A percentile compares a stretch with the other conserved stretches of the same genome.
These are phyloP conservation scores for Globisporangium viniferum DNA, from an alignment of 352 stramenopile species.

Conservation along the genomic window DNA sequence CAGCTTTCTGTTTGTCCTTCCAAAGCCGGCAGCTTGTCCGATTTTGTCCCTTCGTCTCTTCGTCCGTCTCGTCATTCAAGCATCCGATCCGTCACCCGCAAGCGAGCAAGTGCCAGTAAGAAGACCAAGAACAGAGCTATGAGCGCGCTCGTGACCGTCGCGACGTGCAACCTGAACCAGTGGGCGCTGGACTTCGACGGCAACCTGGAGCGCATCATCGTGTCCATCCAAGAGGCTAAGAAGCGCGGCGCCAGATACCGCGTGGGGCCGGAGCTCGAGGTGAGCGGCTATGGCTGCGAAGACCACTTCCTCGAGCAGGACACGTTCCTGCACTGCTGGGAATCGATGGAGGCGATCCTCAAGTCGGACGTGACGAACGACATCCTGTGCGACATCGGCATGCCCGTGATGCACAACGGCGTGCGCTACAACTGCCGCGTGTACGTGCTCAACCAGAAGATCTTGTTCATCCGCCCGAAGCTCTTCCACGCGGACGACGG, in stretches of 20 bases:
- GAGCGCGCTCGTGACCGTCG: slow-evolving; percentile 91
- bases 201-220: slow-evolving; percentile 92
- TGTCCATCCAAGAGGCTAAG: slow-evolving; percentile 89
- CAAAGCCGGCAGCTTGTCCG: not conserved
- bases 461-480: slow-evolving; percentile 94
- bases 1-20: too few species aligned
- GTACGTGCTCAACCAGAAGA: slow-evolving; percentile 91
- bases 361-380: slow-evolving; percentile 85
- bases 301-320: slow-evolving; percentile 99
- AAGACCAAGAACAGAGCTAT: slow-evolving; percentile 24
- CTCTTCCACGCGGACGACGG: slow-evolving; percentile 94
- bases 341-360: slow-evolving; percentile 90
- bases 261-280: slow-evolving; percentile 96
- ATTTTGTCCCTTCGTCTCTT: slow-evolving; percentile 1
- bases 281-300: slow-evolving; percentile 98
- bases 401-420: slow-evolving; percentile 94
- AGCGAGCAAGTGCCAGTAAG: not conserved
- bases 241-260: slow-evolving; percentile 88
- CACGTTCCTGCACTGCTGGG: slow-evolving; percentile 98
- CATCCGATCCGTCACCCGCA: not conserved
- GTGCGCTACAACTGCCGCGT: slow-evolving; percentile 98
- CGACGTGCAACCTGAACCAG: slow-evolving; percentile 99
- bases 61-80: too few species aligned
- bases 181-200: slow-evolving; percentile 99
- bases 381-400: slow-evolving; percentile 98